Conservation (phyloP, 2,329 filamentous ascomycete genomes). For the Chaetomium strumarium region DNA sequence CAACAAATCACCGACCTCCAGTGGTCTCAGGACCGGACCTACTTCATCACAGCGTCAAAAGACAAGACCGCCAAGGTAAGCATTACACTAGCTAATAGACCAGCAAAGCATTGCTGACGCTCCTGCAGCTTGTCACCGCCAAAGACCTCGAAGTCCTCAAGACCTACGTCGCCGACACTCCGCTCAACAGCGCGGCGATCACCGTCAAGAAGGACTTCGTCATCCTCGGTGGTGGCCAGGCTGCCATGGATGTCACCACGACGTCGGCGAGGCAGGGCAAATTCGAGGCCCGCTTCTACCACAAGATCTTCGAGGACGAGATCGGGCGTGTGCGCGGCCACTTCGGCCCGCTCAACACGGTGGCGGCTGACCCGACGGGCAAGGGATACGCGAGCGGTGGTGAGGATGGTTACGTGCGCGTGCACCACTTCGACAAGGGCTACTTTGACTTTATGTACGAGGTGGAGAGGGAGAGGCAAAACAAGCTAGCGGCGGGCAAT, state of each 20-base stretch:
- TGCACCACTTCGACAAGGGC: constrained; percentile 97
- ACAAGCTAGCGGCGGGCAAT: constrained; percentile 37
- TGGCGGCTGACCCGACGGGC: constrained; percentile 86
- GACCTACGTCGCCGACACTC: constrained; percentile 86
- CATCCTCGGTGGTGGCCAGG: constrained; percentile 95
- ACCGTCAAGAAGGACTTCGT: constrained; percentile 96
- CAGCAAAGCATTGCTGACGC: background rate
- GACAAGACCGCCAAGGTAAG: constrained; percentile 90
- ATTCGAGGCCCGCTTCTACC: constrained; percentile 98
- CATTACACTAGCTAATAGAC: background rate
- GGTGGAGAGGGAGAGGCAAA: constrained; percentile 78
- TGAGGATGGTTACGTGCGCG: constrained; percentile 96
- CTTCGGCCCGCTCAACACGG: constrained; percentile 81
- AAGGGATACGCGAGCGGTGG: constrained; percentile 91
- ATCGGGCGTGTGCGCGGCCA: constrained; percentile 95
- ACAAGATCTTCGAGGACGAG: constrained; percentile 99
- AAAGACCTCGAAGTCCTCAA: constrained; percentile 88
- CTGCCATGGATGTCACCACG: constrained; percentile 97
- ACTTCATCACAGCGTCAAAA: constrained; percentile 97
- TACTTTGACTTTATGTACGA: constrained; percentile 99
- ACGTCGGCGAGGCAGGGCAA: constrained; percentile 93
- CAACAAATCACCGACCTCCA: constrained; percentile 85
- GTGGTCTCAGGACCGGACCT: constrained; percentile 88
- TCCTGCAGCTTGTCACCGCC: constrained; percentile 62
- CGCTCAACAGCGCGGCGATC: constrained; percentile 91